These are phyloP conservation scores for Dittrichia graveolens DNA, from an alignment of 129 eudicot species.

Conservation along the genomic window DNA sequence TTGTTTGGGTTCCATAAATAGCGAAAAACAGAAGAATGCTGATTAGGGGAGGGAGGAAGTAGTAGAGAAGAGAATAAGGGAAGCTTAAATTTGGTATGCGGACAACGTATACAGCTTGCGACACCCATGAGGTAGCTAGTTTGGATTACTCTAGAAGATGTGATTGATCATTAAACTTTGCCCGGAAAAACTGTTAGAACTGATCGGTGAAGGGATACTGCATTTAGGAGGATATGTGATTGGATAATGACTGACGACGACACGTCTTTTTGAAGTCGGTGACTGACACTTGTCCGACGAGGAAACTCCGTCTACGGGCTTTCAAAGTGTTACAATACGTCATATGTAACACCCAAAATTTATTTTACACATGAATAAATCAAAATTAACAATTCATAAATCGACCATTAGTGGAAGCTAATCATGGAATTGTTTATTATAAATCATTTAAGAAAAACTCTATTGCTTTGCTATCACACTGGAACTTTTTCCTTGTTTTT, in stretches of 20 bases:
- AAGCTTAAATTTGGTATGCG: conserved; percentile 41
- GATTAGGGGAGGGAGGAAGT: conserved; percentile 20
- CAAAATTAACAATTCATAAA: too few species aligned
- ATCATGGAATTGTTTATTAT: too few species aligned
- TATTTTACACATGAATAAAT: too few species aligned
- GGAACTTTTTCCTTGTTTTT: too few species aligned
- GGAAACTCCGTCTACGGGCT: conserved; percentile 13
- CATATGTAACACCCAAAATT: not conserved
- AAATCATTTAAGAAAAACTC: too few species aligned
- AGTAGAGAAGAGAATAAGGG: conserved; percentile 29
- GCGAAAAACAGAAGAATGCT: conserved; percentile 22
- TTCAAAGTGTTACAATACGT: not conserved
- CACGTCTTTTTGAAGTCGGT: conserved; percentile 21
- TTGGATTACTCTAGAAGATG: conserved; percentile 31
- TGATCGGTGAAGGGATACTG: conserved; percentile 37
- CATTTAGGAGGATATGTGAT: conserved; percentile 26
- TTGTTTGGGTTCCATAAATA: conserved; percentile 16
- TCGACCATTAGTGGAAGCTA: too few species aligned
- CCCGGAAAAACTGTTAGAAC: conserved; percentile 24
- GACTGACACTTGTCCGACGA: conserved; percentile 33
- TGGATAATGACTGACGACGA: conserved; percentile 18
- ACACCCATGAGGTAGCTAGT: conserved; percentile 30
- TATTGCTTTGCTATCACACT: too few species aligned
- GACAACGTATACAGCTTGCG: conserved; percentile 49
- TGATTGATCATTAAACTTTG: conserved; percentile 34